phyloP scores from a whole-genome alignment of 1,284 basidiomycete species.

The Coniferiporia sulphurascens region DNA sequence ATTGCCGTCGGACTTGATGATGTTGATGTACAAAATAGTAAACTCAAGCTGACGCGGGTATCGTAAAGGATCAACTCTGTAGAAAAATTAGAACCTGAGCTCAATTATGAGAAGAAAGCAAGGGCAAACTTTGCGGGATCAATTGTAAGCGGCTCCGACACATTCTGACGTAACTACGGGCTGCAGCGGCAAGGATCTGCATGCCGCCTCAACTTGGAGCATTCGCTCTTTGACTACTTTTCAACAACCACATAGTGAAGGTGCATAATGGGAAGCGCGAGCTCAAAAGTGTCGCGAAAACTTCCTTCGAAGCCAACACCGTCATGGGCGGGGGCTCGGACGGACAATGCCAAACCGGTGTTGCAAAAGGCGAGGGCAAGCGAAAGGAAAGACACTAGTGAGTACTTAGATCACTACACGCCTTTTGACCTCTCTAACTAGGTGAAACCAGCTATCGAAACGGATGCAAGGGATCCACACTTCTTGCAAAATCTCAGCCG shows the following conservation, averaged over 20 bases:
- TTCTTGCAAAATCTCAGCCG: constrained; percentile 66
- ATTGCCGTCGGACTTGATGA: too few relatives aligned
- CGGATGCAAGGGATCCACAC: constrained; percentile 71
- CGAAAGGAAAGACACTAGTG: constrained; percentile 51
- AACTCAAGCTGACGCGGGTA: too few relatives aligned
- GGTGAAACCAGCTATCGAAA: constrained; percentile 48
- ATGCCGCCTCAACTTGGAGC: too few relatives aligned
- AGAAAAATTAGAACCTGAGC: too few relatives aligned
- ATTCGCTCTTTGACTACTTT: background rate
- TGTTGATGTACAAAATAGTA: too few relatives aligned
- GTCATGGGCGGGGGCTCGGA: constrained; percentile 50
- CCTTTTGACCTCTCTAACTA: background rate
- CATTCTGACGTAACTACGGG: too few relatives aligned
- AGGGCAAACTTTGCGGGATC: too few relatives aligned
- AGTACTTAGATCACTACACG: background rate
- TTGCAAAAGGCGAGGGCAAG: constrained; percentile 35
- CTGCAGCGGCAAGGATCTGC: too few relatives aligned
- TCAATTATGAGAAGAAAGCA: too few relatives aligned
- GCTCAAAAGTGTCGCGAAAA: constrained; percentile 63
- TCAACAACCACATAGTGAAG: background rate
- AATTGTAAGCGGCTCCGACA: too few relatives aligned
- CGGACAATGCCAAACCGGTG: constrained; percentile 25
- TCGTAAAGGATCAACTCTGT: too few relatives aligned
- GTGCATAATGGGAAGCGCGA: constrained; percentile 57
- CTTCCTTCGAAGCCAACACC: constrained; percentile 51